phyloP scores from a whole-genome alignment of 139 green algal genomes.

The Chlorella vulgaris region DNA sequence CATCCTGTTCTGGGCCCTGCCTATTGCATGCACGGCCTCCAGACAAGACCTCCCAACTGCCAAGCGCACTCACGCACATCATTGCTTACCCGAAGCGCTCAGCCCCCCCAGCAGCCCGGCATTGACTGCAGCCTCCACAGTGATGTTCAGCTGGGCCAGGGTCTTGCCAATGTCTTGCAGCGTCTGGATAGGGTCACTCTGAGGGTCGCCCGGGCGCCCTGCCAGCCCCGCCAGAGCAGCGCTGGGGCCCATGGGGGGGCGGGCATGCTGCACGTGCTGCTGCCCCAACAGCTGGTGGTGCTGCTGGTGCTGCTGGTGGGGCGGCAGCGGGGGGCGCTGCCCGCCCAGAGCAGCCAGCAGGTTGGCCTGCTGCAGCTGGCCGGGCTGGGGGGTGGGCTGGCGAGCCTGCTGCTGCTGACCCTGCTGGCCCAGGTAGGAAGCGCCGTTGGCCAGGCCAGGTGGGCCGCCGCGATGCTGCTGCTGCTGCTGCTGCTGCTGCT shows the following conservation, averaged over 20 bases:
- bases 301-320: conserved; percentile 16
- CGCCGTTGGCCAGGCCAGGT: conserved; percentile 29
- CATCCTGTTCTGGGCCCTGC: no score
- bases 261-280: background rate
- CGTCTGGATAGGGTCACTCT: conserved; percentile 40
- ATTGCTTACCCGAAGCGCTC: conserved; percentile 27
- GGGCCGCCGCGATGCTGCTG: conserved; percentile 16
- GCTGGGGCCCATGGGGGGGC: background rate
- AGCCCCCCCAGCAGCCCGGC: conserved; percentile 57
- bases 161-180: conserved; percentile 57
- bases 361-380: conserved; percentile 26
- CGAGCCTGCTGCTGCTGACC: background rate
- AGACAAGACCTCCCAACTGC: no score
- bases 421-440: conserved; percentile 4
- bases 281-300: background rate
- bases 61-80: no score
- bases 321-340: conserved; percentile 18
- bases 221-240: background rate
- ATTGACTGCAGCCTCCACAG: conserved; percentile 57
- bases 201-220: background rate
- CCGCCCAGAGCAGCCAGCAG: conserved; percentile 17
- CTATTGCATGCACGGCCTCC: no score
- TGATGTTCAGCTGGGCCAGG: conserved; percentile 51
- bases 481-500: conserved; percentile 31
- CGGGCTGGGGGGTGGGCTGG: background rate